These are phyloP conservation scores for Stephanodiscus triporus DNA, from an alignment of 108 stramenopile species.

Conservation along the genomic window DNA sequence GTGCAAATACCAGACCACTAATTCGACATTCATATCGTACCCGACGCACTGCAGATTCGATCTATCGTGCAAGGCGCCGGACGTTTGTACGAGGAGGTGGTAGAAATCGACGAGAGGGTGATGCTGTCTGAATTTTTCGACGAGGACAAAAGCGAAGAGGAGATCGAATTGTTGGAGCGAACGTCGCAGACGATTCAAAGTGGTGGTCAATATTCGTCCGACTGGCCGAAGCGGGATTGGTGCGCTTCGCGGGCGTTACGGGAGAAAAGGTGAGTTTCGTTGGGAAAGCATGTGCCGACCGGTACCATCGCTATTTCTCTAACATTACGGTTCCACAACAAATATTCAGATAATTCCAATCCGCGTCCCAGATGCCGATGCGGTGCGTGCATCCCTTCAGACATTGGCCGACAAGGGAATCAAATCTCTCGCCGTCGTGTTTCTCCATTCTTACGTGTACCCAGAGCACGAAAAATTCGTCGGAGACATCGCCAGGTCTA, in stretches of 20 bases:
- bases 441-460: conserved; percentile 56
- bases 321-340: neutral
- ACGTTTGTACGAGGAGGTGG: conserved; percentile 90
- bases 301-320: conserved; percentile 21
- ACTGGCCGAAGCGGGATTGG: conserved; percentile 49
- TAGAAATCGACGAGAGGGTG: conserved; percentile 94
- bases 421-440: conserved; percentile 84
- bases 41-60: conserved; percentile 54
- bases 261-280: conserved; percentile 70
- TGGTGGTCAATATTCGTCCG: conserved; percentile 8
- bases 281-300: neutral
- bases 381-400: conserved; percentile 69
- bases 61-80: conserved; percentile 74
- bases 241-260: conserved; percentile 63
- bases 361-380: conserved; percentile 65
- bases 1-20: no score
- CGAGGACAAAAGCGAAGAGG: conserved; percentile 42
- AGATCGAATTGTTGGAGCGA: conserved; percentile 21
- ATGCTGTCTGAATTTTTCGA: conserved; percentile 69
- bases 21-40: neutral
- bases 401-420: conserved; percentile 75
- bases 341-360: conserved; percentile 39
- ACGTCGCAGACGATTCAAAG: conserved; percentile 1
- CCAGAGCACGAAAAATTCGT: conserved; percentile 85
- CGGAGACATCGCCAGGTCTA: conserved; percentile 73